Base-by-base conservation (phyloP, 768 basidiomycete genomes). In the Kwoniella europaea region DNA sequence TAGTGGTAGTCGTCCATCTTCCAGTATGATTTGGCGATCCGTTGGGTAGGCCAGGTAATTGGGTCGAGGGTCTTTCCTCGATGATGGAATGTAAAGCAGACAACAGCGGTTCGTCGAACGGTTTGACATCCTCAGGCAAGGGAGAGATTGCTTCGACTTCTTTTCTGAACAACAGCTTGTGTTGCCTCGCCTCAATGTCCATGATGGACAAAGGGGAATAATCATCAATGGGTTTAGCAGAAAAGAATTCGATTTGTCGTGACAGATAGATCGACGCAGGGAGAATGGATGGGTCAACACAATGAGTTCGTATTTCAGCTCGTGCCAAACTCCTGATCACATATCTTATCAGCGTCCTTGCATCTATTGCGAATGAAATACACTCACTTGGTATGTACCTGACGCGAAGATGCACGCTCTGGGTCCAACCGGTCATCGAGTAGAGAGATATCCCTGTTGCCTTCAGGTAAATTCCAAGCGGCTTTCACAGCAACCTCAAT, bases 1-100 rank as follows among this genome's bases (percentile, higher is more conserved):
- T 61, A 20, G 59, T 42, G 1, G 43, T 41, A 65, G 74, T 76
- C 27, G 71, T 71, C 59, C 56, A 58, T 35, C 69, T 42, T n/a
- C 27, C 54, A 63, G 35, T 42, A 13, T 27, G 29, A 3, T 50
- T 43, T 2, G 78, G 76, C 27, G 68, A 57, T 13, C 92, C 92
- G 73, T 94, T 94, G 0, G 92, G 93, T 46, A 91, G 86, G 88
- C 92, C 92, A 0, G 93, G 93, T 1, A 94, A 86, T 42, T 88
- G 86, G 0, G 86, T 85, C 42, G 83, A 81, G 54, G 77, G 71
- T 18, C 80, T 85, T 24, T 86, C 85, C 44, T 88, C 88, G 42
- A 93, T 85, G 10, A 87, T 88, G 1, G 87, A 88, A 0, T 88
- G 82, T 68, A 95, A 88, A 0, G 93, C 92, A 0, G 87, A 89